Conservation (phyloP, 108 stramenopile genomes). For the Cyclotella distinguenda region DNA sequence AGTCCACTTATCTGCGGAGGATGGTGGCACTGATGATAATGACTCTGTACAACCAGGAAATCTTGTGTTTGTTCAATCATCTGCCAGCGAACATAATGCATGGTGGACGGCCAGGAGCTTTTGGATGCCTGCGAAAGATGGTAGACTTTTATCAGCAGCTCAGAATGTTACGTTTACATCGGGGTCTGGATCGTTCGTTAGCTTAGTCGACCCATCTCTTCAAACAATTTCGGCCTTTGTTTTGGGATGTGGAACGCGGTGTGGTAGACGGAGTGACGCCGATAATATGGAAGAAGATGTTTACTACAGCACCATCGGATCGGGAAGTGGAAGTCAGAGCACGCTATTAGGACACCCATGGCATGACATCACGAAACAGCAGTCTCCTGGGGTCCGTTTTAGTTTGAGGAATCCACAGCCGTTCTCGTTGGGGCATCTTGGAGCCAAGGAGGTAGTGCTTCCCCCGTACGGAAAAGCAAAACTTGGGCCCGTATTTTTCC, state of each 20-base stretch:
- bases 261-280: conserved; percentile 54
- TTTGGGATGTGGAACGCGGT: conserved; percentile 68
- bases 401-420: conserved; percentile 49
- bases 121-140: conserved; percentile 58
- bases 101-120: conserved; percentile 75
- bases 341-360: conserved; percentile 49
- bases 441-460: conserved; percentile 66
- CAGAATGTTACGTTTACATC: conserved; percentile 74
- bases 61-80: conserved; percentile 25
- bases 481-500: conserved; percentile 76
- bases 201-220: conserved; percentile 65
- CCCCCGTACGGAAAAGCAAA: conserved; percentile 71
- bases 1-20: conserved; percentile 55
- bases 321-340: conserved; percentile 60
- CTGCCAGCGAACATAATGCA: conserved; percentile 36
- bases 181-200: conserved; percentile 64
- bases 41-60: conserved; percentile 6
- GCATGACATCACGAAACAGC: conserved; percentile 8
- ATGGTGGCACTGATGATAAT: conserved; percentile 7
- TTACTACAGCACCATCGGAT: conserved; percentile 64
- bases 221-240: conserved; percentile 63
- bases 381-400: conserved; percentile 17
- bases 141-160: conserved; percentile 64
- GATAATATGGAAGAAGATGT: conserved; percentile 35
- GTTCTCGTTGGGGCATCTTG: conserved; percentile 62